Percentiles rank a stretch among this genome's conserved stretches.
These are phyloP conservation scores for Dactylellina haptotyla DNA, from an alignment of 2,329 filamentous ascomycete genomes.

Conservation along the genomic window DNA sequence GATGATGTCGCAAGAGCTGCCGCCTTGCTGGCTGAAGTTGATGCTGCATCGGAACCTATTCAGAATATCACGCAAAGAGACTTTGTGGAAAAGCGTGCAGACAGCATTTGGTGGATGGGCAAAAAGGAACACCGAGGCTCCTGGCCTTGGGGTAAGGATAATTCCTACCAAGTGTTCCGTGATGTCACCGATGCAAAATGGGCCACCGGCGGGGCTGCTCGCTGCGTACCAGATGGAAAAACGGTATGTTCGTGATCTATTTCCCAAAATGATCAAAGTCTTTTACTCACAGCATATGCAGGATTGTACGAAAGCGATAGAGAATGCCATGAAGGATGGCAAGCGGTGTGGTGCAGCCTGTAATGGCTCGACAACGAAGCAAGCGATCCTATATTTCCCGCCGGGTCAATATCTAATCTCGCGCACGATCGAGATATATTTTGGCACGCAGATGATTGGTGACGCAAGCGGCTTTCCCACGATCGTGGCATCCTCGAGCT, in stretches of 20 bases:
- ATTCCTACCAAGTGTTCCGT: slow-evolving; percentile 12
- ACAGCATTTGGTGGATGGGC: slow-evolving; percentile 8
- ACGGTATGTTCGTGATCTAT: slow-evolving; percentile 62
- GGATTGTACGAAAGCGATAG: slow-evolving; percentile 56
- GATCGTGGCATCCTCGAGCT: slow-evolving; percentile 77
- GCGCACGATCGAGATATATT: slow-evolving; percentile 53
- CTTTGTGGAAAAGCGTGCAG: neutral
- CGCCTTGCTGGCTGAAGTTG: neutral
- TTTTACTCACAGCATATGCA: neutral
- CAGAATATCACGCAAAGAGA: neutral
- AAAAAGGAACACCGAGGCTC: slow-evolving; percentile 24
- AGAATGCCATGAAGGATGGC: slow-evolving; percentile 53
- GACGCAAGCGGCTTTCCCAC: slow-evolving; percentile 65
- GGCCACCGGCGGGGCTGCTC: slow-evolving; percentile 7
- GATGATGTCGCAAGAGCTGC: slow-evolving; percentile 6
- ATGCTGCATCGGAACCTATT: neutral
- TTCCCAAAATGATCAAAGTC: neutral
- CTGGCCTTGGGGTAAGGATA: neutral
- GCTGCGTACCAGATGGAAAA: slow-evolving; percentile 68
- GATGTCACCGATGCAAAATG: slow-evolving; percentile 22
- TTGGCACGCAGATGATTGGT: slow-evolving; percentile 57
- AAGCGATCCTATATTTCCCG: slow-evolving; percentile 59
- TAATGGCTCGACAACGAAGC: slow-evolving; percentile 39
- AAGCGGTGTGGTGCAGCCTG: slow-evolving; percentile 51
- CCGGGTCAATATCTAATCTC: slow-evolving; percentile 57